phyloP scores from a whole-genome alignment of 768 basidiomycete species.

The Rhodotorula kratochvilovae region DNA sequence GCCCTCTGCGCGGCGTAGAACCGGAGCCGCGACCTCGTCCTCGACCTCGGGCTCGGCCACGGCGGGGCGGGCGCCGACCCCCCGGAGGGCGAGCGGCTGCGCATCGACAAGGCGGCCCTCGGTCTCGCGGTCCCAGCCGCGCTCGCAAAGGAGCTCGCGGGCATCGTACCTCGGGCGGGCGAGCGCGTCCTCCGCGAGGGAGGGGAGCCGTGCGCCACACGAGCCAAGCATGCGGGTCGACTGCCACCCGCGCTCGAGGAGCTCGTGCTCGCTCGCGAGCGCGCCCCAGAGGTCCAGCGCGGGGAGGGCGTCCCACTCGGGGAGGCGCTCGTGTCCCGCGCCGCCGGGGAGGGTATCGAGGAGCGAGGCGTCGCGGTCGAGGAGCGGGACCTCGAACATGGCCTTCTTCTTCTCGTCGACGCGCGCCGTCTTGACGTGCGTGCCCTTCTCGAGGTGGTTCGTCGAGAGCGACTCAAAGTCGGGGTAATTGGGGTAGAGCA shows the following conservation, averaged over 20 bases:
- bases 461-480: slow-evolving; percentile 72
- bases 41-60: background rate
- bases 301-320: slow-evolving; percentile 59
- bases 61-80: too few relatives aligned
- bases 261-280: slow-evolving; percentile 48
- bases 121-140: slow-evolving; percentile 12
- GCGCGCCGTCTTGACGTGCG: slow-evolving; percentile 64
- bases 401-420: slow-evolving; percentile 56
- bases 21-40: too few relatives aligned
- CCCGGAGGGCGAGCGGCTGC: slow-evolving; percentile 1
- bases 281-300: slow-evolving; percentile 64
- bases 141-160: slow-evolving; percentile 39
- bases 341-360: slow-evolving; percentile 58
- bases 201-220: slow-evolving; percentile 4
- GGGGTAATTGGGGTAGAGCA: slow-evolving; percentile 82
- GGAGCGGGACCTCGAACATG: slow-evolving; percentile 66
- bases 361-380: slow-evolving; percentile 52
- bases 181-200: background rate
- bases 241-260: slow-evolving; percentile 46
- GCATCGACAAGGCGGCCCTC: slow-evolving; percentile 18
- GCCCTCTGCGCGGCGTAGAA: background rate
- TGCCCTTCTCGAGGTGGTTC: slow-evolving; percentile 81
- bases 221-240: slow-evolving; percentile 22
- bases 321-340: slow-evolving; percentile 47
- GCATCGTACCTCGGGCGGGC: slow-evolving; percentile 36